These are phyloP conservation scores for Nidula microcarpa DNA, from an alignment of 768 basidiomycete genomes.

Conservation along the genomic window DNA sequence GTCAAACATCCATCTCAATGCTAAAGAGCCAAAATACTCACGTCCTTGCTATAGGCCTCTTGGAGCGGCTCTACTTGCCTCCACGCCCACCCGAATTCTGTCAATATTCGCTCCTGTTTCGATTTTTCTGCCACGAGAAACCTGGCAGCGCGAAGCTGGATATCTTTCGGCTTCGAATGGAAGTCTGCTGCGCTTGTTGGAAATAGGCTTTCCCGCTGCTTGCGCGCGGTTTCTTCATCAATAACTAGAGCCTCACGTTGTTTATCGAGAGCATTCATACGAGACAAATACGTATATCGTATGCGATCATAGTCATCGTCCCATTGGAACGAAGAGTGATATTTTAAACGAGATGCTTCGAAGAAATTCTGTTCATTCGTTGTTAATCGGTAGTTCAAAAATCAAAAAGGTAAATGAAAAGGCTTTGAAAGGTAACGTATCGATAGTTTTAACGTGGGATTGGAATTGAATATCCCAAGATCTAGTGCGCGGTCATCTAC, in stretches of 20 bases:
- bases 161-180: slow-evolving; percentile 30
- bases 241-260: slow-evolving; percentile 11
- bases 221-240: slow-evolving; percentile 18
- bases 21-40: slow-evolving; percentile 17
- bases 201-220: slow-evolving; percentile 23
- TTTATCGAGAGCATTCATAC: slow-evolving; percentile 14
- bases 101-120: slow-evolving; percentile 43
- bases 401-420: no score
- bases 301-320: slow-evolving; percentile 22
- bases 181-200: slow-evolving; percentile 31
- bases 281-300: slow-evolving; percentile 24
- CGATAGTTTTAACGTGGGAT: no score
- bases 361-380: slow-evolving; percentile 18
- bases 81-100: slow-evolving; percentile 50
- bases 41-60: slow-evolving; percentile 34
- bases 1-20: neutral
- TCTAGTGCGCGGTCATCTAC: no score
- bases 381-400: no score
- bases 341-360: slow-evolving; percentile 12
- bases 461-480: no score
- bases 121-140: slow-evolving; percentile 31
- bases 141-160: slow-evolving; percentile 45
- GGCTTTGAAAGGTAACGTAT: no score
- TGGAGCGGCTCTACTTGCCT: slow-evolving; percentile 42
- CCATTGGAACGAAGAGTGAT: slow-evolving; percentile 19